Evolutionary conservation across 257 asterid species (phyloP).

Genomic region (Cynanchum wilfordii): DNA sequence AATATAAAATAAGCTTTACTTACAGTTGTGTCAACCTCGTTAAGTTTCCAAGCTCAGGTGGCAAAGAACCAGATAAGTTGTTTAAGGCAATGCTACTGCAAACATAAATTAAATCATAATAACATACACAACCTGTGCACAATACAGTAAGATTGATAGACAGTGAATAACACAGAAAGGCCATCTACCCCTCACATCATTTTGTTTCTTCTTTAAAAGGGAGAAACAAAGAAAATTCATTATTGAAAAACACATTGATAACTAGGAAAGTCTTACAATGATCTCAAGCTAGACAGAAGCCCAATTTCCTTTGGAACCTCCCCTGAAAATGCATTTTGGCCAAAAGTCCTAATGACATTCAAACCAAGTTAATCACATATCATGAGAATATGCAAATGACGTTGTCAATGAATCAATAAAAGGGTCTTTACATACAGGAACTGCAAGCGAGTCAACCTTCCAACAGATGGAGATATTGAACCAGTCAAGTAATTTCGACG

Average conservation of each 20-base stretch:
- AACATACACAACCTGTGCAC: not conserved
- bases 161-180: not conserved
- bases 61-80: slow-evolving; percentile 79
- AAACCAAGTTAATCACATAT: not conserved
- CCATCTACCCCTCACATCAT: not conserved
- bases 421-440: slow-evolving; percentile 59
- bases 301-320: slow-evolving; percentile 70
- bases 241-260: slow-evolving; percentile 3
- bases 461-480: slow-evolving; percentile 48
- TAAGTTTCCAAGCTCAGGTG: slow-evolving; percentile 61
- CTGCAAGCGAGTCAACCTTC: slow-evolving; percentile 56
- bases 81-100: slow-evolving; percentile 49
- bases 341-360: slow-evolving; percentile 35
- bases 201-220: not conserved
- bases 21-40: slow-evolving; percentile 49
- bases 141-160: not conserved
- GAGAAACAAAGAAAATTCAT: not conserved
- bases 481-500: slow-evolving; percentile 58
- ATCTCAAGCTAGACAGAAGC: slow-evolving; percentile 43
- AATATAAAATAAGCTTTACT: slow-evolving; percentile 11
- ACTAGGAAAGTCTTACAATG: slow-evolving; percentile 35
- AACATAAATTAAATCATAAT: slow-evolving; percentile 1
- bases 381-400: not conserved
- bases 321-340: slow-evolving; percentile 64
- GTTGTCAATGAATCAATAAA: not conserved